Conservation (phyloP, 2,329 filamentous ascomycete genomes). For the Penicillium sp. region DNA sequence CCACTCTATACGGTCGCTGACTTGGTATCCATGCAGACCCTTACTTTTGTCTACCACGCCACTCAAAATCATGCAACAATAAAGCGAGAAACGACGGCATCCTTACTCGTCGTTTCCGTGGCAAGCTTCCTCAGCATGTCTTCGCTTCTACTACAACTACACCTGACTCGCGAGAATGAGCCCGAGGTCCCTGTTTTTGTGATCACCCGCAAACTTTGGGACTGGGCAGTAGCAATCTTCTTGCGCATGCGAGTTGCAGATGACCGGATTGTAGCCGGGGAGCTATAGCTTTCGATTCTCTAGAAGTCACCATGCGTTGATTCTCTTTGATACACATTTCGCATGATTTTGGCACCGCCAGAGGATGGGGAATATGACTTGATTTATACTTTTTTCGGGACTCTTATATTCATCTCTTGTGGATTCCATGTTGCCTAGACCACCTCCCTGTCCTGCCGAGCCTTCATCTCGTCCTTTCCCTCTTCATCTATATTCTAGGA, state of each 20-base stretch:
- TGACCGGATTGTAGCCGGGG: conserved; percentile 20
- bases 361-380: too few relatives aligned
- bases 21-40: conserved; percentile 49
- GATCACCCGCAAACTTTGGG: conserved; percentile 45
- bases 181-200: conserved; percentile 58
- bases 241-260: conserved; percentile 36
- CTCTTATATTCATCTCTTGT: conserved; percentile 5
- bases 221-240: conserved; percentile 36
- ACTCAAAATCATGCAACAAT: conserved; percentile 77
- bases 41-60: conserved; percentile 72
- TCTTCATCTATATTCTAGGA: conserved; percentile 4
- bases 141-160: conserved; percentile 64
- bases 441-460: too few relatives aligned
- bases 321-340: conserved; percentile 1
- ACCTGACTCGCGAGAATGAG: conserved; percentile 61
- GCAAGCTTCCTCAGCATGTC: conserved; percentile 75
- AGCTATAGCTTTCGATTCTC: conserved; percentile 20
- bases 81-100: conserved; percentile 72
- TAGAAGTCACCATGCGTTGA: too few relatives aligned
- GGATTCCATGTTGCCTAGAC: conserved; percentile 1
- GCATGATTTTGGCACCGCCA: too few relatives aligned
- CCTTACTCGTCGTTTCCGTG: conserved; percentile 72
- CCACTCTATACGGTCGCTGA: conserved; percentile 3
- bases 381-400: conserved; percentile 16
- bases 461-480: not conserved